phyloP scores from a whole-genome alignment of 371 early-diverging fungal species.

The Entomophthora muscae region DNA sequence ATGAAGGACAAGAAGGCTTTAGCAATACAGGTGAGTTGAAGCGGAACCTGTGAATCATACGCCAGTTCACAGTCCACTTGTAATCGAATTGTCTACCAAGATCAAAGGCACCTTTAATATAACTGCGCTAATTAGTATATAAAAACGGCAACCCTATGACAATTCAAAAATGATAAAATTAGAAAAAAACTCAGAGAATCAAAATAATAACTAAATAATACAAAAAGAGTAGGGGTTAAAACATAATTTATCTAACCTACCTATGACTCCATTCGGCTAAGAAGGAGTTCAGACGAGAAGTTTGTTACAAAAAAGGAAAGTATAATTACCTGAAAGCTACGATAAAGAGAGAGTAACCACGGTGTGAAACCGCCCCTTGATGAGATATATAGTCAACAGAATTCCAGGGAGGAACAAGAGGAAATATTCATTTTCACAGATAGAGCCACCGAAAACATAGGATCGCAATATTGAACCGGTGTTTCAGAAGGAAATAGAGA shows the following conservation, averaged over 20 bases:
- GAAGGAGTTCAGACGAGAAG: not conserved
- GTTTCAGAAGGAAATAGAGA: constrained; percentile 33
- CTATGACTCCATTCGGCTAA: too few species aligned
- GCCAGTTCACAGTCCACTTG: constrained; percentile 92
- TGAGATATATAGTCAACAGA: constrained; percentile 43
- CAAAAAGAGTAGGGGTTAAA: not conserved
- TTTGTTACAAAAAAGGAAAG: not conserved
- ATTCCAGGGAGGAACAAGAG: constrained; percentile 75
- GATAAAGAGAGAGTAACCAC: not conserved
- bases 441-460: constrained; percentile 56
- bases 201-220: not conserved
- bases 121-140: constrained; percentile 29
- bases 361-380: constrained; percentile 42
- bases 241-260: not conserved
- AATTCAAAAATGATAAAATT: constrained; percentile 17
- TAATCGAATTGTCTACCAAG: constrained; percentile 66
- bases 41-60: constrained; percentile 42
- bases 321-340: not conserved
- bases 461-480: constrained; percentile 27
- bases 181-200: not conserved
- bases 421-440: constrained; percentile 89
- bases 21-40: constrained; percentile 40
- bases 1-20: constrained; percentile 37
- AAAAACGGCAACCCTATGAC: constrained; percentile 57
- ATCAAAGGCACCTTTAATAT: constrained; percentile 67